These are phyloP conservation scores for Tilletia walkeri DNA, from an alignment of 1,284 basidiomycete genomes.

Conservation along the genomic window DNA sequence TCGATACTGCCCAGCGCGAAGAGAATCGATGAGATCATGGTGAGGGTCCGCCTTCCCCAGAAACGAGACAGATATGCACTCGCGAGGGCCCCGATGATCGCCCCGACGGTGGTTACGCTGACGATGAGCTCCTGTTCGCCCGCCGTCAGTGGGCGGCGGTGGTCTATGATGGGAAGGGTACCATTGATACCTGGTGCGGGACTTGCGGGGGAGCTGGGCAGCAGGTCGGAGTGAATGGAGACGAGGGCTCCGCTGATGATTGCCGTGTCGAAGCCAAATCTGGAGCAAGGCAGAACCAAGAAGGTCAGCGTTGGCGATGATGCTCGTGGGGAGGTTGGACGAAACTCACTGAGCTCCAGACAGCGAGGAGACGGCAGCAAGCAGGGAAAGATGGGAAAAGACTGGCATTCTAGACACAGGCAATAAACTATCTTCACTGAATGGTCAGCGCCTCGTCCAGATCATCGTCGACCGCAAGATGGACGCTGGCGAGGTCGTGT, in stretches of 20 bases:
- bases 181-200: background rate
- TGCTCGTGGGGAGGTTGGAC: background rate
- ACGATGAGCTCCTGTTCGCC: slow-evolving; percentile 49
- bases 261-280: slow-evolving; percentile 14
- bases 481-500: no score
- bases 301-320: background rate
- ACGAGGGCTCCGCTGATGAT: background rate
- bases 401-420: background rate
- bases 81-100: slow-evolving; percentile 39
- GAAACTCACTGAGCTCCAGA: slow-evolving; percentile 14
- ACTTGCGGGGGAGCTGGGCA: background rate
- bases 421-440: no score
- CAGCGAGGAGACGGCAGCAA: slow-evolving; percentile 9
- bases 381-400: background rate
- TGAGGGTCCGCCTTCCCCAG: slow-evolving; percentile 41
- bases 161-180: background rate
- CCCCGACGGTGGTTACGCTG: slow-evolving; percentile 42
- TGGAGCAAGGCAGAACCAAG: background rate
- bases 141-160: slow-evolving; percentile 28
- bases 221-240: slow-evolving; percentile 12
- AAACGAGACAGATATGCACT: slow-evolving; percentile 39
- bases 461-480: no score
- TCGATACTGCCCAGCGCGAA: slow-evolving; percentile 46
- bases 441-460: no score
- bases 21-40: slow-evolving; percentile 36